Conservation (phyloP, 1,284 basidiomycete genomes). For the Pseudozyma sp. region DNA sequence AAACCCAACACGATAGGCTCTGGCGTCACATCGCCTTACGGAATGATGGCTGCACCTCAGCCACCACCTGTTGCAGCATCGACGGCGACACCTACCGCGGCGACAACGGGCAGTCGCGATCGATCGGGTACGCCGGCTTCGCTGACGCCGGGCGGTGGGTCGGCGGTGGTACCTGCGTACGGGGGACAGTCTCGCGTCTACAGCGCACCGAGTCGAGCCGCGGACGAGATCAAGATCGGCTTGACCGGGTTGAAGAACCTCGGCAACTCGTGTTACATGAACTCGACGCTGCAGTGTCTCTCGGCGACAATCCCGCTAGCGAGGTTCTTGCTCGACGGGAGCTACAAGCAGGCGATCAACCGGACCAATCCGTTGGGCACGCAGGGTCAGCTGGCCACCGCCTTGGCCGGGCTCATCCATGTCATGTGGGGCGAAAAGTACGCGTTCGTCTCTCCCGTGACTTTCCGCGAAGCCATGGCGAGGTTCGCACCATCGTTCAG, state of each 20-base stretch:
- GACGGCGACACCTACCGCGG: constrained; percentile 25
- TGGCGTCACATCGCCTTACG: constrained; percentile 32
- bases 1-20: constrained; percentile 18
- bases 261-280: constrained; percentile 69
- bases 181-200: constrained; percentile 48
- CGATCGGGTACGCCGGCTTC: constrained; percentile 9
- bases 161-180: constrained; percentile 43
- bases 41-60: constrained; percentile 37
- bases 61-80: constrained; percentile 48
- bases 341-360: constrained; percentile 89
- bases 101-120: constrained; percentile 15
- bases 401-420: constrained; percentile 84
- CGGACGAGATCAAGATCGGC: constrained; percentile 61
- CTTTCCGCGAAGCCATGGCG: constrained; percentile 79
- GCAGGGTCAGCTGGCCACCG: constrained; percentile 83
- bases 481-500: constrained; percentile 63
- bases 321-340: constrained; percentile 71
- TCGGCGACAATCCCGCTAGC: constrained; percentile 64
- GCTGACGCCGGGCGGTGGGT: constrained; percentile 25
- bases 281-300: constrained; percentile 67
- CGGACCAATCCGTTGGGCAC: constrained; percentile 87
- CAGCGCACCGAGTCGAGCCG: constrained; percentile 23
- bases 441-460: constrained; percentile 83
- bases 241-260: constrained; percentile 67
- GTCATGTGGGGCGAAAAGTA: constrained; percentile 90